Percentiles rank a stretch among this genome's conserved stretches.
phyloP scores from a whole-genome alignment of 148 eudicot species.

The Rheum nobile region DNA sequence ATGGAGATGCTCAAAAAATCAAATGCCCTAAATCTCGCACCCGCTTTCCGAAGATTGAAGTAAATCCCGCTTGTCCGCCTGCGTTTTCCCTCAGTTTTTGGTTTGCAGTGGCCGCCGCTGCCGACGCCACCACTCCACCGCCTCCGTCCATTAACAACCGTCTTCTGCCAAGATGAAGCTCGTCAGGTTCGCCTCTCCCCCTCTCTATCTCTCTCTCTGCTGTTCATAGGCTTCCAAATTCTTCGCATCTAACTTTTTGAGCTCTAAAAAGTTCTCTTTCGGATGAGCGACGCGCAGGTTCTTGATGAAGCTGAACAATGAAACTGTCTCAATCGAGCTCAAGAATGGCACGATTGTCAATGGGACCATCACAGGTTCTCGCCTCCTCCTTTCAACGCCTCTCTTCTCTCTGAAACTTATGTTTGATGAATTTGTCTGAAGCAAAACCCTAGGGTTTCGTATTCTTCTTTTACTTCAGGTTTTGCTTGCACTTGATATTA shows the following conservation, averaged over 20 bases:
- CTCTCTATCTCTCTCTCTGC: neutral
- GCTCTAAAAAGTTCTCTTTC: neutral
- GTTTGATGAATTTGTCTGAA: neutral
- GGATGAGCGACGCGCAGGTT: conserved; percentile 25
- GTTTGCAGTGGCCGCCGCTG: neutral
- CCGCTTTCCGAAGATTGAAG: neutral
- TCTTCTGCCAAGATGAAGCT: conserved; percentile 4
- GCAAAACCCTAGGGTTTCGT: conserved; percentile 1
- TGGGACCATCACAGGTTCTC: conserved; percentile 62
- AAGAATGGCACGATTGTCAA: conserved; percentile 79
- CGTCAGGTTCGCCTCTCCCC: neutral
- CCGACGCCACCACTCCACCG: neutral
- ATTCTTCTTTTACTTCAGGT: neutral
- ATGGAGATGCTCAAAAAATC: neutral
- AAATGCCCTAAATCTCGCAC: neutral
- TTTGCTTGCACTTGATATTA: neutral
- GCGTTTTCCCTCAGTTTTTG: neutral
- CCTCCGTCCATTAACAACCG: neutral
- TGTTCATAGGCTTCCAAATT: neutral
- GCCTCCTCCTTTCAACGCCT: neutral
- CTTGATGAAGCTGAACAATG: conserved; percentile 78
- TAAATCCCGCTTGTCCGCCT: neutral
- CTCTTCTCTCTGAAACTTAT: neutral
- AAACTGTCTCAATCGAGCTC: conserved; percentile 73
- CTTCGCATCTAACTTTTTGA: neutral